A percentile compares a stretch with the other conserved stretches of the same genome.
Conservation (phyloP, 2,329 filamentous ascomycete genomes). For the Verticillium alfalfae region DNA sequence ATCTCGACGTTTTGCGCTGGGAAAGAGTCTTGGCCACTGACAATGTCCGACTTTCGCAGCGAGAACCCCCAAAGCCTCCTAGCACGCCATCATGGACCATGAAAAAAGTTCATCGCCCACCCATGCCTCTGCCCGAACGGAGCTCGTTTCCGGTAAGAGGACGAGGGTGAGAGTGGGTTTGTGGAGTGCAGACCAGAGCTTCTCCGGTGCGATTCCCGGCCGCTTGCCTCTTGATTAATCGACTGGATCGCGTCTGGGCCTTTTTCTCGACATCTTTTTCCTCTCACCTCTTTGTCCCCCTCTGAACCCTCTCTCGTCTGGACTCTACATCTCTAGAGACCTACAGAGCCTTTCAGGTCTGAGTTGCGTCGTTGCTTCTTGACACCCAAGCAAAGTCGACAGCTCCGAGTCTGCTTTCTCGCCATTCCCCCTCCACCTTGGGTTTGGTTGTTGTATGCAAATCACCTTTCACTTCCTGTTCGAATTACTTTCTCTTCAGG, state of each 20-base stretch:
- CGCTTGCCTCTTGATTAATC: neutral
- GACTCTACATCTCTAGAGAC: neutral
- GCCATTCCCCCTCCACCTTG: neutral
- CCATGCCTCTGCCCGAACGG: neutral
- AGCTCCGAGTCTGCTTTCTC: neutral
- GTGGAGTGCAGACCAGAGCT: neutral
- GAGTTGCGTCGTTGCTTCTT: neutral
- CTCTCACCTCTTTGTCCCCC: neutral
- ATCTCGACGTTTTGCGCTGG: constrained; percentile 2
- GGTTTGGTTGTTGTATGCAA: constrained; percentile 1
- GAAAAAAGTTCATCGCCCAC: neutral
- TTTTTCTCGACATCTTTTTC: neutral
- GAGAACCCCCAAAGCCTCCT: neutral
- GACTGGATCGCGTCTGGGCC: neutral
- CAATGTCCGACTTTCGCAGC: neutral
- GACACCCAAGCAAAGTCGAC: neutral
- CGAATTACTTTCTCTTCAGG: constrained; percentile 1
- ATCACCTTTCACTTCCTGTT: neutral
- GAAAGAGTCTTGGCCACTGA: neutral
- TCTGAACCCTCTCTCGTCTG: neutral
- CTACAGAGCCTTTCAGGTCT: neutral
- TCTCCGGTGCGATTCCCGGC: neutral
- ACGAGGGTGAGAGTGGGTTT: neutral
- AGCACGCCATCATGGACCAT: constrained; percentile 1
- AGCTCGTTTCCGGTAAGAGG: neutral